Base-by-base conservation (phyloP, 805 yeast genomes). In the Ogataea pignaliae region DNA sequence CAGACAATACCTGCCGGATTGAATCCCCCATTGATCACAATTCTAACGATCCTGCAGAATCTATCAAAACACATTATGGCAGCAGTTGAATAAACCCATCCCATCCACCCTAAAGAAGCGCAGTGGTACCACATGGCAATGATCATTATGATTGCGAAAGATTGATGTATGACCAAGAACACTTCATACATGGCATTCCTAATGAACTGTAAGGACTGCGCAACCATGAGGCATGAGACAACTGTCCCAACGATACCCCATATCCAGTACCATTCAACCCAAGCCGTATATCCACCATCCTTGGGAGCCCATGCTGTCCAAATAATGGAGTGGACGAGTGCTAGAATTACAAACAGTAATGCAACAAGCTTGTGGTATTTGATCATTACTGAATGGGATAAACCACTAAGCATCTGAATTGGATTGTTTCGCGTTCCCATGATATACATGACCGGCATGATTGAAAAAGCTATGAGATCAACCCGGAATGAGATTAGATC, bases 361-460 rank as follows among this genome's bases (percentile, higher is more conserved):
- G 85, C 83, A 37, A 73, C 62, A 85, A 87, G 81, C 59, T 73
- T 81, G 63, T 88, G 96, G 55, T 75, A 76, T 28, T 70, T 64
- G 53, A 78, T 70, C 64, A 86, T 85, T 1, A 83, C 72, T 12
- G 80, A 65, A 52, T 76, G 81, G 0, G 79, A 61, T 69, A 85
- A 72, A 2, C 90, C 88, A 1, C 89, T 75, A 5, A 82, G 42
- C 57, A 65, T 67, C 48, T 76, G 73, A 55, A 86, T 68, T 16
- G 87, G 78, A 56, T 84, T 86, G 60, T 86, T 87, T 54, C 93
- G 69, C 29, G 84, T 83, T 5, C 88, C 87, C 61, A 85, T 82
- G 44, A 84, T 63, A 47, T 78, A 74, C 14, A 80, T 59, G 7
- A 74, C 58, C 0, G 93, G 91, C 45, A 81, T 69, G 39, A 79